Conservation (phyloP, 2,329 filamentous ascomycete genomes). For the Hypoxylon sp. region DNA sequence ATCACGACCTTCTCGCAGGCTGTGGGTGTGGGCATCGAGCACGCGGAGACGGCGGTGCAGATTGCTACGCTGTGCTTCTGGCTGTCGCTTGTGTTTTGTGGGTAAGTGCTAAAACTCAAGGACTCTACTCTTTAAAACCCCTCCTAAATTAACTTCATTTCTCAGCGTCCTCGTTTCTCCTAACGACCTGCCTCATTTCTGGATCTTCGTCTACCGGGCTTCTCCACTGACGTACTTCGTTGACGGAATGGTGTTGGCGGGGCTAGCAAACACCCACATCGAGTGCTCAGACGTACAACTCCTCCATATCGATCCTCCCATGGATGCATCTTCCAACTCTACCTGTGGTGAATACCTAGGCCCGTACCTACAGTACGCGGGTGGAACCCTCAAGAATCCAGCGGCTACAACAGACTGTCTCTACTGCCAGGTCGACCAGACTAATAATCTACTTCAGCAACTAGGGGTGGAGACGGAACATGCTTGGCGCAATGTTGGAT, state of each 20-base stretch:
- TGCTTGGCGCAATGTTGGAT: constrained; percentile 16
- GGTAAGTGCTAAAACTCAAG: neutral
- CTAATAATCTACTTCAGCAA: constrained; percentile 1
- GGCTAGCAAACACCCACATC: constrained; percentile 2
- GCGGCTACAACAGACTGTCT: constrained; percentile 1
- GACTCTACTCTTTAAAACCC: neutral
- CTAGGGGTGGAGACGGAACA: constrained; percentile 6
- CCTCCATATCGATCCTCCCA: constrained; percentile 2
- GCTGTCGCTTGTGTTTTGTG: neutral
- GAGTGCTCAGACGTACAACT: constrained; percentile 9
- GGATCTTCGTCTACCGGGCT: constrained; percentile 15
- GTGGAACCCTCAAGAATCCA: constrained; percentile 14
- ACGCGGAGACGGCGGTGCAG: constrained; percentile 15
- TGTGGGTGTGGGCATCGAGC: constrained; percentile 4
- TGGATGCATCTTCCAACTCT: neutral
- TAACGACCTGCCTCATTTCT: constrained; percentile 2
- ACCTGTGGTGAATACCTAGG: constrained; percentile 18
- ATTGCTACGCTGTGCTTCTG: constrained; percentile 22
- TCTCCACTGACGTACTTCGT: constrained; percentile 20
- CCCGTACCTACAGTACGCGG: neutral
- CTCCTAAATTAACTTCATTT: neutral
- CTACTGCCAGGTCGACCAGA: constrained; percentile 10
- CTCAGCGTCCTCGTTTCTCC: constrained; percentile 6
- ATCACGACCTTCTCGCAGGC: constrained; percentile 26
- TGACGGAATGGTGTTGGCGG: neutral